Evolutionary conservation across 169 alveolate genomes (phyloP).

Genomic region (Cryptosporidium andersoni): DNA sequence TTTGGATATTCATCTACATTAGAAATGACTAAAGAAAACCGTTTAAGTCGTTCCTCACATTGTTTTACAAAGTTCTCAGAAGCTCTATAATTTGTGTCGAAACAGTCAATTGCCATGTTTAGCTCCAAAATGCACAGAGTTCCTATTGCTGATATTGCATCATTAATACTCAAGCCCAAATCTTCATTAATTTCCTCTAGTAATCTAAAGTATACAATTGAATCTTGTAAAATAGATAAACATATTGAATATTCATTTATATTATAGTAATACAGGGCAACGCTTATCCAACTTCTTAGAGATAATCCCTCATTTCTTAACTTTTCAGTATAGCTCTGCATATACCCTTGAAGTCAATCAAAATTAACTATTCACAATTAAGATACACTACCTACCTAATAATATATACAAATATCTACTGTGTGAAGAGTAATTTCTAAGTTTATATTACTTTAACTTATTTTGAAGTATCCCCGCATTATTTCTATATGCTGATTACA

Average conservation of each 20-base stretch:
- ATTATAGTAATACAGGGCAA: constrained; percentile 29
- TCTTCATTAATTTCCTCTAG: constrained; percentile 8
- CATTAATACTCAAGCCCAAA: background rate
- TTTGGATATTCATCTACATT: background rate
- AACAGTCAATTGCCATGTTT: constrained; percentile 28
- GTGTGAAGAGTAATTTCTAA: too few relatives aligned
- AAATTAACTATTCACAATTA: too few relatives aligned
- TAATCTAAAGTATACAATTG: constrained; percentile 22
- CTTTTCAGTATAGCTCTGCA: background rate
- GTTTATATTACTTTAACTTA: too few relatives aligned
- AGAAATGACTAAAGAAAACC: background rate
- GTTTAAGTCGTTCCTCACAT: constrained; percentile 38
- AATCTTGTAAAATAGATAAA: constrained; percentile 25
- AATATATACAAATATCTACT: too few relatives aligned
- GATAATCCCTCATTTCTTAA: constrained; percentile 18
- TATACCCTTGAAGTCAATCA: too few relatives aligned
- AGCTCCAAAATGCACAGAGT: constrained; percentile 41
- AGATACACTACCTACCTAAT: too few relatives aligned
- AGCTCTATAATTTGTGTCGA: constrained; percentile 19
- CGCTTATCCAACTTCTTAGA: constrained; percentile 23
- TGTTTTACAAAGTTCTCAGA: constrained; percentile 21
- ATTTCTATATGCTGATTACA: too few relatives aligned
- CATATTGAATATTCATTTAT: constrained; percentile 13
- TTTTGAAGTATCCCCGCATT: too few relatives aligned
- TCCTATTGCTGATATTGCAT: background rate